Evolutionary conservation across 805 yeast genomes (phyloP).

Genomic region (Sungouiozyma intestinalis): DNA sequence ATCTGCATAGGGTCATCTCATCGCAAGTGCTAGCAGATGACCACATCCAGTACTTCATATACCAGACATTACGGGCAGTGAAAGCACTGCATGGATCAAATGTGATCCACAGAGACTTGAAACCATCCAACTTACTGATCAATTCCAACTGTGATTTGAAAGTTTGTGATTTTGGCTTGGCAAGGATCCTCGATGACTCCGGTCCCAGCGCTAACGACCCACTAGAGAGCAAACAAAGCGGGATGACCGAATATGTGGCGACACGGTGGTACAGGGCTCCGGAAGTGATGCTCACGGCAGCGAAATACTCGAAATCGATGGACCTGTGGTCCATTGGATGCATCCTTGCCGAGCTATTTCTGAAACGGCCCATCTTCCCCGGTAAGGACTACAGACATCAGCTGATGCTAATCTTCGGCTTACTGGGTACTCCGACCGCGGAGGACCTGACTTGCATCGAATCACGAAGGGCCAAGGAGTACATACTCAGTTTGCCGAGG

Average conservation of each 20-base stretch:
- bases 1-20: slow-evolving; percentile 67
- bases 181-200: slow-evolving; percentile 34
- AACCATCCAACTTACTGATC: slow-evolving; percentile 77
- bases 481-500: slow-evolving; percentile 69
- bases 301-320: slow-evolving; percentile 87
- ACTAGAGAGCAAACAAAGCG: slow-evolving; percentile 9
- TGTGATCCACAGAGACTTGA: slow-evolving; percentile 85
- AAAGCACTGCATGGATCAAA: slow-evolving; percentile 91
- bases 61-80: slow-evolving; percentile 82
- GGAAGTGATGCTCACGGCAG: slow-evolving; percentile 91
- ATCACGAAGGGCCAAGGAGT: slow-evolving; percentile 79
- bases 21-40: slow-evolving; percentile 82
- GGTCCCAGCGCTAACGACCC: slow-evolving; percentile 22
- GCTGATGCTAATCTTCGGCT: slow-evolving; percentile 69
- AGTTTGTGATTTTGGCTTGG: slow-evolving; percentile 90
- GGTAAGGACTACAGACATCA: slow-evolving; percentile 93
- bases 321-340: slow-evolving; percentile 98
- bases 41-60: slow-evolving; percentile 86
- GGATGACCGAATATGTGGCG: slow-evolving; percentile 94
- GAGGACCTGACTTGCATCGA: slow-evolving; percentile 69
- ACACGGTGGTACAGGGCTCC: slow-evolving; percentile 98
- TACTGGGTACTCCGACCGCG: slow-evolving; percentile 78
- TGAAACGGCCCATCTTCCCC: slow-evolving; percentile 83
- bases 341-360: slow-evolving; percentile 80
- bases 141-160: slow-evolving; percentile 92